Percentiles rank a stretch among this genome's conserved stretches.
These are phyloP conservation scores for Malassezia equina DNA, from an alignment of 1,284 basidiomycete genomes.

Conservation along the genomic window DNA sequence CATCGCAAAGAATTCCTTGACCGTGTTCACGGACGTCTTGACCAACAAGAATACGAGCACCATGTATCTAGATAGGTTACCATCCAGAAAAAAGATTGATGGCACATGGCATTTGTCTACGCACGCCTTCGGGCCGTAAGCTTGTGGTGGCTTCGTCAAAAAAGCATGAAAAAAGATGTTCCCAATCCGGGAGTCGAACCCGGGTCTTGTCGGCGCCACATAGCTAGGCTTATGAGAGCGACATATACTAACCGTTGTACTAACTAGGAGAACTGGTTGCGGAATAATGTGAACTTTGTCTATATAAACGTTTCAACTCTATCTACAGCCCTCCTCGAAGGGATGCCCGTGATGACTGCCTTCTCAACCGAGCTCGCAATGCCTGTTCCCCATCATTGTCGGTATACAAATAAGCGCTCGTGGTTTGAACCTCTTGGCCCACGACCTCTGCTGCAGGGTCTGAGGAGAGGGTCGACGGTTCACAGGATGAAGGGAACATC, in stretches of 20 bases:
- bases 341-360: background rate
- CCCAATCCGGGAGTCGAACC: conserved; percentile 24
- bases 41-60: conserved; percentile 16
- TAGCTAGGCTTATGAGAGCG: conserved; percentile 15
- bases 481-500: conserved; percentile 2
- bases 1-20: conserved; percentile 42
- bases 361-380: background rate
- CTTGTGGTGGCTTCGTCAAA: background rate
- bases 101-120: too few species aligned
- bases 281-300: too few species aligned
- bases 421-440: background rate
- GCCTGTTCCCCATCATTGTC: background rate
- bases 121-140: background rate
- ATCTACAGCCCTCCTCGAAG: background rate
- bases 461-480: background rate
- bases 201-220: conserved; percentile 22
- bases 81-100: background rate
- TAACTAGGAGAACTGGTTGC: conserved; percentile 18
- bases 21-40: conserved; percentile 30
- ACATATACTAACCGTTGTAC: conserved; percentile 24
- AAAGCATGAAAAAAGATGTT: conserved; percentile 7
- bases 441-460: background rate
- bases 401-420: background rate
- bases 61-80: background rate
- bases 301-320: background rate